Evolutionary conservation across 768 basidiomycete species (phyloP), one percentile per base, ranked within the genome.

Genomic region (Amyloporia xantha): DNA sequence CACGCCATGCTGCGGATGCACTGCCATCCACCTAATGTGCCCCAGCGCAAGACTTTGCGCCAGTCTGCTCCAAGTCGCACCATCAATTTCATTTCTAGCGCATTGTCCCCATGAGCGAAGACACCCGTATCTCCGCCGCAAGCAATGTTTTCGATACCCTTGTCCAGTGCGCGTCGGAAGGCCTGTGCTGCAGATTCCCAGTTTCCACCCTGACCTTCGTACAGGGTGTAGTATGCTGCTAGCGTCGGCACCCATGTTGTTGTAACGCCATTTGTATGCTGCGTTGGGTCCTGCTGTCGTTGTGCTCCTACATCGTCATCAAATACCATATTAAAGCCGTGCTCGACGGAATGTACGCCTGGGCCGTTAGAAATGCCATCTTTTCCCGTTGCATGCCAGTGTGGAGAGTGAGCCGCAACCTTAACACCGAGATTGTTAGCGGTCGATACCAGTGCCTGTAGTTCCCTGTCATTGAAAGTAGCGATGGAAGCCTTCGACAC

Each of bases 51-150:
- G 13, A 84, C 76, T 45, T 67, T 66, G 27, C 63, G 61, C 75
- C 76, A 78, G 21, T 67, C 63, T 19, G 77, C 79, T 1, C 82
- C 81, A 1, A 80, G 66, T 23, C 62, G 57, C 12, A 75, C 73
- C 84, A 84, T 83, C 25, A 82, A 60, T 55, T 73, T 66, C 70
- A 84, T 66, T 68, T 84, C 82, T 36, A 76, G 62, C 23, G 76
- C 71, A 56, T 84, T 84, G 53, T 71, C 65, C 1, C 81, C 82
- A 57, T 82, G 82, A 15, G 73, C 55, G 60, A 84, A 84, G 2
- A 74, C 73, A 7, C 81, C 82, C 2, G 82, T 84, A 61, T 84
- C 80, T 1, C 82, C 80, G 5, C 82, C 81, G 57, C 77, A 78
- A 5, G 79, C 79, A 44, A 84, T 70, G 46, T 71, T 69, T 9